Evolutionary conservation across 768 basidiomycete species (phyloP).

Genomic region (Myochromella boudieri): DNA sequence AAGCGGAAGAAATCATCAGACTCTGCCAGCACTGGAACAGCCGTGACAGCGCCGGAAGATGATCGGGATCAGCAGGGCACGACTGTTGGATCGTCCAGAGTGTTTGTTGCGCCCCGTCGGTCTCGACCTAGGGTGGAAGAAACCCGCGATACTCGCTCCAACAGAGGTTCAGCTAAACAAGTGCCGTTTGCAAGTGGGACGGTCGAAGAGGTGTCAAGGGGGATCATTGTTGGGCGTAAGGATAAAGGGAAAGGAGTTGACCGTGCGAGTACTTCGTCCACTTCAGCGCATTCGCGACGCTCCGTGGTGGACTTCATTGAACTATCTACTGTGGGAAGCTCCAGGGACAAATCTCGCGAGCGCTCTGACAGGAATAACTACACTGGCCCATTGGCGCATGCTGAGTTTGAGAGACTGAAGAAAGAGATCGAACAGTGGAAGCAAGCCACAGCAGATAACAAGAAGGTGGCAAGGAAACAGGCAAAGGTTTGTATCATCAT

Average conservation of each 20-base stretch:
- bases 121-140: conserved; percentile 9
- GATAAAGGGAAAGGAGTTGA: conserved; percentile 24
- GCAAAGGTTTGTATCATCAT: conserved; percentile 41
- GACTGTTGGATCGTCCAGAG: not conserved
- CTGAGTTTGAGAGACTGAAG: conserved; percentile 55
- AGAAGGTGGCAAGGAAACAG: conserved; percentile 54
- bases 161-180: too few relatives aligned
- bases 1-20: conserved; percentile 25
- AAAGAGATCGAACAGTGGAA: conserved; percentile 58
- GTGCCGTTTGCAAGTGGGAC: too few relatives aligned
- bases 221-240: conserved; percentile 5
- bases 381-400: conserved; percentile 37
- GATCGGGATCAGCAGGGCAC: not conserved
- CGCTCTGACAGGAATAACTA: conserved; percentile 18
- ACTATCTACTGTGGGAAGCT: conserved; percentile 7
- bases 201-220: conserved; percentile 1
- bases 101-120: conserved; percentile 4
- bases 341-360: conserved; percentile 14
- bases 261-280: conserved; percentile 1
- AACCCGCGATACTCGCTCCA: not conserved
- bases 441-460: conserved; percentile 44
- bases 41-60: conserved; percentile 14
- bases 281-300: conserved; percentile 12
- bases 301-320: conserved; percentile 4
- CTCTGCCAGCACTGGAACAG: conserved; percentile 14